Conservation (phyloP, 2,329 filamentous ascomycete genomes). For the Myotisia sp. region DNA sequence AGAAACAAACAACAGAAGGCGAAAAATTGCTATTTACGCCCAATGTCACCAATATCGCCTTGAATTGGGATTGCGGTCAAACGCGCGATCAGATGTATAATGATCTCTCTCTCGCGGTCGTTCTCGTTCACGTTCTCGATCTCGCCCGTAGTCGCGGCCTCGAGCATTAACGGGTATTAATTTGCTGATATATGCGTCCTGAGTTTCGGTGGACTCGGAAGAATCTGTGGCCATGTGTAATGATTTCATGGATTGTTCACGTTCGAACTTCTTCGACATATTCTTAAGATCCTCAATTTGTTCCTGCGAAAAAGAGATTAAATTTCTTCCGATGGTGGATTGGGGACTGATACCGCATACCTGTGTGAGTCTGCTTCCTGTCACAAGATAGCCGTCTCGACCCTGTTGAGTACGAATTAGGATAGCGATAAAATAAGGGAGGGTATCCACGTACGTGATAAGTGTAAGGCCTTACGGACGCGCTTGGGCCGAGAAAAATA, state of each 20-base stretch:
- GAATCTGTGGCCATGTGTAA: conserved; percentile 11
- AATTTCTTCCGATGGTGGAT: too few species aligned
- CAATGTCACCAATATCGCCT: conserved; percentile 12
- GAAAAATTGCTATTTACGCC: too few species aligned
- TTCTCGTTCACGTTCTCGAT: conserved; percentile 10
- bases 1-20: too few species aligned
- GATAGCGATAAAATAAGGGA: conserved; percentile 1
- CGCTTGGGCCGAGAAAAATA: conserved; percentile 35
- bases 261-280: conserved; percentile 36
- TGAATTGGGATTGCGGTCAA: conserved; percentile 9
- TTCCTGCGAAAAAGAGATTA: conserved; percentile 21
- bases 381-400: conserved; percentile 36
- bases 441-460: conserved; percentile 28
- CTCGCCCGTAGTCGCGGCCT: conserved; percentile 14
- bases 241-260: conserved; percentile 34
- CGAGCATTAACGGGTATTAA: conserved; percentile 26
- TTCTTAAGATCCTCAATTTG: conserved; percentile 37
- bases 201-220: conserved; percentile 14
- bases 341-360: conserved; percentile 17
- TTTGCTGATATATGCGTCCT: conserved; percentile 31
- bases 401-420: conserved; percentile 21
- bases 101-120: too few species aligned
- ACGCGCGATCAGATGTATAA: too few species aligned
- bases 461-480: conserved; percentile 33
- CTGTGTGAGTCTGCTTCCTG: conserved; percentile 33